Evolutionary conservation across 176 grass and related monocot genomes (phyloP).

Genomic region (Oryza longistaminata): DNA sequence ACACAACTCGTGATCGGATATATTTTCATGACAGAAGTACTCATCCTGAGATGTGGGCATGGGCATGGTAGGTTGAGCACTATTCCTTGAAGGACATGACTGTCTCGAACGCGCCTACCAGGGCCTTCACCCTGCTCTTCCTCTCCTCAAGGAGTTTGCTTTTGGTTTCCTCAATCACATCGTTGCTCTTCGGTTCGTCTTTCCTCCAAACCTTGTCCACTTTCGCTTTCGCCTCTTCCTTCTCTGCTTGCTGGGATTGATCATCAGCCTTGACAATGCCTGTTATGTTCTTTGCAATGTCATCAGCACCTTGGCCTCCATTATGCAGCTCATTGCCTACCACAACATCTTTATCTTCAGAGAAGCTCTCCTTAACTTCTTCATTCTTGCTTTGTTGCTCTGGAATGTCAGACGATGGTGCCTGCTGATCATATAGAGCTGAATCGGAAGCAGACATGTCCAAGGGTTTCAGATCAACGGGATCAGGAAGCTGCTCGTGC

Average conservation of each 20-base stretch:
- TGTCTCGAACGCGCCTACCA: conserved; percentile 84
- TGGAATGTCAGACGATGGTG: neutral
- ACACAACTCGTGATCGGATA: conserved; percentile 18
- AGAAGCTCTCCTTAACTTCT: neutral
- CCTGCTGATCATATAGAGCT: neutral
- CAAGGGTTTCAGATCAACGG: conserved; percentile 22
- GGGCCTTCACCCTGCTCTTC: conserved; percentile 79
- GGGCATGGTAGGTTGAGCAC: neutral
- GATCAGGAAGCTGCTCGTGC: conserved; percentile 30
- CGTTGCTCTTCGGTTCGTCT: conserved; percentile 58
- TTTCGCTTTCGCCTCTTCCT: conserved; percentile 17
- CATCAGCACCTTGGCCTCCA: conserved; percentile 28
- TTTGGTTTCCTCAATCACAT: conserved; percentile 65
- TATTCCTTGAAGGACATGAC: conserved; percentile 62
- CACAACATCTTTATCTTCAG: conserved; percentile 17
- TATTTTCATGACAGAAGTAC: conserved; percentile 24
- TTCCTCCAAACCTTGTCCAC: conserved; percentile 42
- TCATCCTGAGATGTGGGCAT: neutral
- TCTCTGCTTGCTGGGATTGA: conserved; percentile 35
- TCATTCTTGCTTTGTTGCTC: conserved; percentile 27
- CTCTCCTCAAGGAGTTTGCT: conserved; percentile 74
- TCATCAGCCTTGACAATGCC: neutral
- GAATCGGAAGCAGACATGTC: neutral
- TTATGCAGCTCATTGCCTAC: conserved; percentile 1
- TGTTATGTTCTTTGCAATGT: neutral